A percentile compares a stretch with the other conserved stretches of the same genome.
These are phyloP conservation scores for Aspergillus japonicus DNA, from an alignment of 2,329 filamentous ascomycete genomes.

Conservation along the genomic window DNA sequence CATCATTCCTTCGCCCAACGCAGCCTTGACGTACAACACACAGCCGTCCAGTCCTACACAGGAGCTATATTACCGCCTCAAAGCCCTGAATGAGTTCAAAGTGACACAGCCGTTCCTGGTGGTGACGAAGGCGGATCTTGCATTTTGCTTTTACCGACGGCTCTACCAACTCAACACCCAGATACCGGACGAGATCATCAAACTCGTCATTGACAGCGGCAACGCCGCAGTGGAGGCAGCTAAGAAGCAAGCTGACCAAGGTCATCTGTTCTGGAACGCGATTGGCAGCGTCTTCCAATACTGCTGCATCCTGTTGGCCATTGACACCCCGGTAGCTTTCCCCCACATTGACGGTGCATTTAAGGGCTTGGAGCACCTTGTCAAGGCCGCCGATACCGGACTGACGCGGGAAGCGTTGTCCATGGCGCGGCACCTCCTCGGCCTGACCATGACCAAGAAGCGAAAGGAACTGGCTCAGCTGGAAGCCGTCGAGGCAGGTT, in stretches of 20 bases:
- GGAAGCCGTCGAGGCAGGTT: conserved; percentile 28
- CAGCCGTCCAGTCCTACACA: conserved; percentile 17
- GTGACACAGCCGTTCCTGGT: conserved; percentile 29
- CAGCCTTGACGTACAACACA: conserved; percentile 21
- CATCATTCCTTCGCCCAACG: conserved; percentile 29
- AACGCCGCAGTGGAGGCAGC: conserved; percentile 25
- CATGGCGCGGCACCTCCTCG: conserved; percentile 30
- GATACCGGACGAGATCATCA: conserved; percentile 23
- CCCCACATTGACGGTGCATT: conserved; percentile 23
- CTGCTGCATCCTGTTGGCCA: conserved; percentile 29
- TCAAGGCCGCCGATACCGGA: conserved; percentile 25
- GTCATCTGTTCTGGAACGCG: conserved; percentile 31
- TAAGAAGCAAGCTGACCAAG: conserved; percentile 22
- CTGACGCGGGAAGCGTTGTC: conserved; percentile 30
- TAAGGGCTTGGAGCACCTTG: conserved; percentile 28
- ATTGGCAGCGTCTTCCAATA: conserved; percentile 36
- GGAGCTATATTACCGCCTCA: conserved; percentile 28
- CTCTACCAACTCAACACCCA: conserved; percentile 28
- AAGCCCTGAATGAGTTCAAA: conserved; percentile 15
- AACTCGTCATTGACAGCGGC: conserved; percentile 25
- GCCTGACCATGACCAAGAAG: conserved; percentile 29
- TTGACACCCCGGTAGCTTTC: conserved; percentile 25
- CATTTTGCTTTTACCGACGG: conserved; percentile 34
- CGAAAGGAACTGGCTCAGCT: conserved; percentile 29
- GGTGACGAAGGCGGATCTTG: conserved; percentile 31